These are phyloP conservation scores for Microbotryomycetes sp. DNA, from an alignment of 1,284 basidiomycete species.

Conservation along the genomic window DNA sequence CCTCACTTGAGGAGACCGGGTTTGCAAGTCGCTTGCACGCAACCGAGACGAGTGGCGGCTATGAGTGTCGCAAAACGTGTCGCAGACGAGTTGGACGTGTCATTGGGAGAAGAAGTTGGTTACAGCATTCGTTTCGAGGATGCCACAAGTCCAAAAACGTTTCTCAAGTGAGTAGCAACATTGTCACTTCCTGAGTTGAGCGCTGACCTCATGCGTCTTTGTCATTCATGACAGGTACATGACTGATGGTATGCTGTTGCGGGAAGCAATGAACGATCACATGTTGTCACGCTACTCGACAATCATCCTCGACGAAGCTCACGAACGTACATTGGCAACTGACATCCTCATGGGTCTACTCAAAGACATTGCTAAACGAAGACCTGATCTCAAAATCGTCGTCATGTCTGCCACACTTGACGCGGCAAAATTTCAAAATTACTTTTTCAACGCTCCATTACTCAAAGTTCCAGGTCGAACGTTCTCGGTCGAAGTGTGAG, in stretches of 20 bases:
- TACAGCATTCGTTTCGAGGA: constrained; percentile 99
- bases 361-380: constrained; percentile 66
- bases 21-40: constrained; percentile 92
- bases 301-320: constrained; percentile 97
- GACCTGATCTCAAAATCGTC: constrained; percentile 90
- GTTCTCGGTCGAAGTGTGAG: constrained; percentile 75
- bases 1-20: constrained; percentile 49
- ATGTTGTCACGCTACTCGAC: constrained; percentile 84
- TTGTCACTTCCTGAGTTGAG: neutral
- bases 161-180: constrained; percentile 66
- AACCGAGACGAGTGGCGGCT: constrained; percentile 92
- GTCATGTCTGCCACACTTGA: constrained; percentile 99
- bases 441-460: constrained; percentile 84
- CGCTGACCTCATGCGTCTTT: neutral
- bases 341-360: constrained; percentile 95
- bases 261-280: constrained; percentile 96
- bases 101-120: constrained; percentile 88
- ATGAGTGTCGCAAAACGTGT: constrained; percentile 99
- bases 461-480: constrained; percentile 95
- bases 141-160: constrained; percentile 85
- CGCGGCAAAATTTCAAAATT: constrained; percentile 92
- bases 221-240: constrained; percentile 57
- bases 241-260: constrained; percentile 94
- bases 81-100: constrained; percentile 95
- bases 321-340: constrained; percentile 95